Conservation (phyloP, 768 basidiomycete species). For the Omphalotus guepiniiformis region DNA sequence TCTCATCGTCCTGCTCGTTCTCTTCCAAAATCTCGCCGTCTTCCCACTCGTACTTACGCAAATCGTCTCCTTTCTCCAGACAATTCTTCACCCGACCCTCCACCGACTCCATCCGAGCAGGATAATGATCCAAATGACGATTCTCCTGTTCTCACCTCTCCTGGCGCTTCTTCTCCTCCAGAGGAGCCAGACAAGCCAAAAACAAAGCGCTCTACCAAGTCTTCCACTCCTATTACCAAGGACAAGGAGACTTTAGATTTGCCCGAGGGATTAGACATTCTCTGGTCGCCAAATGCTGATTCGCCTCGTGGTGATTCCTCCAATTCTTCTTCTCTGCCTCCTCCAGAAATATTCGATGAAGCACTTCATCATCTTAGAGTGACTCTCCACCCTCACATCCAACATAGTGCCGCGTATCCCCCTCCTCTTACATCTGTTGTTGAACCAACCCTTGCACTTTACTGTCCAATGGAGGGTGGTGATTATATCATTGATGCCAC, state of each 20-base stretch:
- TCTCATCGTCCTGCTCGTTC: neutral
- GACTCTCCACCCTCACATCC: constrained; percentile 76
- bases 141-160: neutral
- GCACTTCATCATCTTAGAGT: constrained; percentile 72
- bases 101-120: neutral
- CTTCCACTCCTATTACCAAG: constrained; percentile 23
- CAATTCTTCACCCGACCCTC: neutral
- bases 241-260: constrained; percentile 44
- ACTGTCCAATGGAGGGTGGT: constrained; percentile 87
- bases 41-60: neutral
- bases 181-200: constrained; percentile 46
- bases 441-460: constrained; percentile 82
- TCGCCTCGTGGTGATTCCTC: constrained; percentile 23
- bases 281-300: constrained; percentile 55
- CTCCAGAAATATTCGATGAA: constrained; percentile 72
- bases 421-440: constrained; percentile 48
- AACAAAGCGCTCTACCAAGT: constrained; percentile 29
- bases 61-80: constrained; percentile 4
- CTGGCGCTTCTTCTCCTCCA: constrained; percentile 14
- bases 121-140: neutral
- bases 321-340: constrained; percentile 47
- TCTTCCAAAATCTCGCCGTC: neutral
- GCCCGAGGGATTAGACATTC: constrained; percentile 53
- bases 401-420: constrained; percentile 64
- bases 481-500: constrained; percentile 79